Evolutionary conservation across 2,329 filamentous ascomycete species (phyloP), one percentile per base, ranked within the genome.

Genomic region (Sphaerulina populicola): DNA sequence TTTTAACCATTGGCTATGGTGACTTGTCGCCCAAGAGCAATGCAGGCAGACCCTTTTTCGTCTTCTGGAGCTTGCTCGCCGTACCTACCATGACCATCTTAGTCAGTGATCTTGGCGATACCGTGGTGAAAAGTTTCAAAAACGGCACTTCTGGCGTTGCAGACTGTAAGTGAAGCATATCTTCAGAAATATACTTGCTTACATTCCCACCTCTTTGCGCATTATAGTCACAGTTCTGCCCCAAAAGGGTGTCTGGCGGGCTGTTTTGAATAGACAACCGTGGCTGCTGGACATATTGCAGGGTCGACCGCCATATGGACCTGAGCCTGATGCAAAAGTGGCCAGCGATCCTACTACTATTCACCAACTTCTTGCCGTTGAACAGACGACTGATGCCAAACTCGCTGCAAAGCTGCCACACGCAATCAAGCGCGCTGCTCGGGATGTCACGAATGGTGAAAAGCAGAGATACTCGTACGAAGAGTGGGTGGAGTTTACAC

Each of bases 1-100:
- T 95, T 21, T 75, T 89, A 1, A 95, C 90, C 0, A 86, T 95
- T 35, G 90, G 90, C 1, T 95, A 94, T 60, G 90, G 90, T 3
- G 88, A 94, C 58, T 68, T 84, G 4, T 81, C 82, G 1, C 88
- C 88, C 0, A 73, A 81, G n/a, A 86, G 83, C 1, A 90, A 89
- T 57, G 77, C 82, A 0, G 88, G 86, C 1, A 83, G 86, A 49
- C 81, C 86, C 0, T 94, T 95, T 66, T 96, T 94, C 62, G 86
- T 96, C n/a, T 83, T 95, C 50, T 96, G 90, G 90, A 87, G 83
- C 11, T 68, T 96, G 1, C 77, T 95, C 23, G 88, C 89, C 0
- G 76, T 95, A 2, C 90, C 90, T 0, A 90, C 86, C 2, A 90
- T 90, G 78, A 94, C 90, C 0, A 83, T 94, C 14, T 77, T 96